Evolutionary conservation across 768 basidiomycete species (phyloP).

Genomic region (Coprinopsis cinerea): DNA sequence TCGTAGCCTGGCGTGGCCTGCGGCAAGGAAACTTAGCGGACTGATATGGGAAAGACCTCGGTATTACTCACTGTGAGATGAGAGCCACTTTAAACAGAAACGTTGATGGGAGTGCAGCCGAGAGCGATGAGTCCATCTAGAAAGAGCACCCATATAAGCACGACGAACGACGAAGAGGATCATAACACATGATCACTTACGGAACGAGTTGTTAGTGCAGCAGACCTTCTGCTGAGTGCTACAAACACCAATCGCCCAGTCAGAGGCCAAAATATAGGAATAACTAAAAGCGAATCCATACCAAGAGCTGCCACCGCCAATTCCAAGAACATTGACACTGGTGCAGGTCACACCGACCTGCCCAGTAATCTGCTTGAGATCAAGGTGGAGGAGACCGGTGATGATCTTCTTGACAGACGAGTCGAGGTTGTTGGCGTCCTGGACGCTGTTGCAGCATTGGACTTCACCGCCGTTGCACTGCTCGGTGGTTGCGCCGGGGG

Average conservation of each 20-base stretch:
- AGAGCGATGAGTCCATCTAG: constrained; percentile 21
- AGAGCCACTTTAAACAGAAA: constrained; percentile 21
- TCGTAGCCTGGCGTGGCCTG: too few relatives aligned
- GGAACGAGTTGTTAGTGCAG: not conserved
- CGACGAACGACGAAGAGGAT: too few relatives aligned
- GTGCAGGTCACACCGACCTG: not conserved
- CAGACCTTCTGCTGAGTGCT: not conserved
- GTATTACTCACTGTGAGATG: constrained; percentile 12
- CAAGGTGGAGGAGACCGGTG: not conserved
- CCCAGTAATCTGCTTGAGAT: not conserved
- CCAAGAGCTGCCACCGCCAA: not conserved
- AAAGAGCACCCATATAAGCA: too few relatives aligned
- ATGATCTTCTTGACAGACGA: not conserved
- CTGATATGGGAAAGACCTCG: not conserved
- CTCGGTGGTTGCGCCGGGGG: not conserved
- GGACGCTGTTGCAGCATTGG: not conserved
- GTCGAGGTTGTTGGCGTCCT: not conserved
- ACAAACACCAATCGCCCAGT: not conserved
- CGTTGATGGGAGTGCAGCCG: constrained; percentile 26
- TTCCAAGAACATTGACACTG: not conserved
- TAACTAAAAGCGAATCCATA: not conserved
- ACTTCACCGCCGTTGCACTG: not conserved
- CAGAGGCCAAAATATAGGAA: not conserved
- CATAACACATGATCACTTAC: too few relatives aligned
- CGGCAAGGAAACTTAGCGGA: too few relatives aligned